A percentile compares a stretch with the other conserved stretches of the same genome.
phyloP scores from a whole-genome alignment of 1,284 basidiomycete species.

The Pascua guehoae region DNA sequence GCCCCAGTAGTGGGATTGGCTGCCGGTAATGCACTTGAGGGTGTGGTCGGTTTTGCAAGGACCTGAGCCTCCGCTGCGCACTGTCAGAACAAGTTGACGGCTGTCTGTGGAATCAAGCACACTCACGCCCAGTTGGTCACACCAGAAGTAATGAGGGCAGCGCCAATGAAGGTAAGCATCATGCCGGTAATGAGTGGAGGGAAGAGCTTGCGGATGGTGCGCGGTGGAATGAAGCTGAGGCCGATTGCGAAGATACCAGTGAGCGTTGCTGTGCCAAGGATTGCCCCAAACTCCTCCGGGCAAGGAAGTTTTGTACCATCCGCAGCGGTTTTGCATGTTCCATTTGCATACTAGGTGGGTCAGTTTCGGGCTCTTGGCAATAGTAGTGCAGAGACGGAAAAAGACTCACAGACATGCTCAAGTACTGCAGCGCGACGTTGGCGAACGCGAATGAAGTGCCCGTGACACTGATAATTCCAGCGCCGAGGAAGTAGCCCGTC shows the following conservation, averaged over 20 bases:
- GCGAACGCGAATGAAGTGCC: conserved; percentile 34
- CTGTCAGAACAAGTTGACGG: background rate
- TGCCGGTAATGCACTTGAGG: conserved; percentile 21
- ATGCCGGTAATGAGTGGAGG: conserved; percentile 32
- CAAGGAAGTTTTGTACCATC: conserved; percentile 34
- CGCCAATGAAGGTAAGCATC: conserved; percentile 35
- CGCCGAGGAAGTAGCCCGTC: conserved; percentile 29
- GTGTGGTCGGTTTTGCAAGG: conserved; percentile 28
- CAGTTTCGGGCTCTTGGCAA: no score
- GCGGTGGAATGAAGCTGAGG: conserved; percentile 29
- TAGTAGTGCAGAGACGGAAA: no score
- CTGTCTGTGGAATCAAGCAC: background rate
- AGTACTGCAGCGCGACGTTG: conserved; percentile 27
- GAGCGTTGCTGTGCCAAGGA: conserved; percentile 26
- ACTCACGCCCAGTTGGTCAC: conserved; percentile 38
- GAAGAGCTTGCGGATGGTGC: conserved; percentile 29
- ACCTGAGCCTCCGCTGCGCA: conserved; percentile 27
- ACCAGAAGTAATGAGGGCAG: conserved; percentile 25
- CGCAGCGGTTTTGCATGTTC: conserved; percentile 22
- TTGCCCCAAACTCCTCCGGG: conserved; percentile 27
- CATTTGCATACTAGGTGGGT: conserved; percentile 32
- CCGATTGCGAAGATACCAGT: conserved; percentile 32
- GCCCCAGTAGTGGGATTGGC: conserved; percentile 22
- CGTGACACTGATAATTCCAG: conserved; percentile 30
- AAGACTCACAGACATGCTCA: conserved; percentile 21